These are phyloP conservation scores for Glarea lozoyensis DNA, from an alignment of 495 filamentous ascomycete species.

Conservation along the genomic window DNA sequence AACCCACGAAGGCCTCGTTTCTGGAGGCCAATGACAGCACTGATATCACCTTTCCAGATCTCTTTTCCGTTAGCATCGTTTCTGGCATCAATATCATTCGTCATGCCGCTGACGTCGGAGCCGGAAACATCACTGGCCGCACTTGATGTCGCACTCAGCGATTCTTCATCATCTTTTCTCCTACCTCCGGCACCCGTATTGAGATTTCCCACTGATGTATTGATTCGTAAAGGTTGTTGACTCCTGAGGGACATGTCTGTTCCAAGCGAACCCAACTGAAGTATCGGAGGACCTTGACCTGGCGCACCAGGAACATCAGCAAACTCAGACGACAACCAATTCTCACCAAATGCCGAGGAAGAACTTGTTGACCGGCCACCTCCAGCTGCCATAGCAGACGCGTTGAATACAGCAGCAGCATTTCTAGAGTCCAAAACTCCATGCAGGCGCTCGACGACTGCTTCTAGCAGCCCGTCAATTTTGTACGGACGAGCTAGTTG, in stretches of 20 bases:
- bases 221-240: constrained; percentile 22
- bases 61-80: constrained; percentile 58
- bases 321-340: constrained; percentile 13
- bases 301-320: not conserved
- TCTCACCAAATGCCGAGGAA: constrained; percentile 10
- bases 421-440: constrained; percentile 85
- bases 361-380: constrained; percentile 52
- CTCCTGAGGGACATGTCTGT: constrained; percentile 1
- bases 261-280: constrained; percentile 4
- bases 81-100: constrained; percentile 15
- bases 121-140: constrained; percentile 36
- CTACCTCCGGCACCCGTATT: constrained; percentile 11
- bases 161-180: constrained; percentile 33
- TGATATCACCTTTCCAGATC: constrained; percentile 76
- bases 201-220: constrained; percentile 19
- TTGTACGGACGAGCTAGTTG: constrained; percentile 91
- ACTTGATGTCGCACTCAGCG: constrained; percentile 24
- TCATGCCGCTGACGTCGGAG: constrained; percentile 37
- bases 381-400: constrained; percentile 94
- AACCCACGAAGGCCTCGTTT: constrained; percentile 85
- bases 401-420: constrained; percentile 95
- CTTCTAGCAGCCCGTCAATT: constrained; percentile 85
- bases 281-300: not conserved
- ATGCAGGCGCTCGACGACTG: constrained; percentile 84
- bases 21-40: constrained; percentile 91